phyloP scores from a whole-genome alignment of 129 eudicot genomes.

The Saposhnikovia divaricata region DNA sequence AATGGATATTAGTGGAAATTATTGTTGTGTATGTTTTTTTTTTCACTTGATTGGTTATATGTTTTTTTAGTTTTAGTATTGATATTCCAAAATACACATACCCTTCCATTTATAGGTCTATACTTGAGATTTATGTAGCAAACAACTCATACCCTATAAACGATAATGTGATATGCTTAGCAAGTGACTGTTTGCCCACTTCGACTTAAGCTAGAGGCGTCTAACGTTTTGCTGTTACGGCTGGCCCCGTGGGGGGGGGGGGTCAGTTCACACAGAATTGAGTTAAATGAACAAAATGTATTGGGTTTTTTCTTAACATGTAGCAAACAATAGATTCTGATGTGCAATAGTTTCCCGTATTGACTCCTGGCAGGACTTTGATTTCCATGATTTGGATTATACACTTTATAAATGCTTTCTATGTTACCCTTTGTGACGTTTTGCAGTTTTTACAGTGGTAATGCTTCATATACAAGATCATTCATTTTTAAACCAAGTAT shows the following conservation, averaged over 20 bases:
- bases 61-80: not conserved
- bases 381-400: not conserved
- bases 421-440: not conserved
- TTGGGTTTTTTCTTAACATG: no score
- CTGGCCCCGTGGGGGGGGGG: no score
- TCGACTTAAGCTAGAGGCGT: no score
- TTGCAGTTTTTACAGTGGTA: not conserved
- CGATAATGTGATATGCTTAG: not conserved
- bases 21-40: not conserved
- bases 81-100: not conserved
- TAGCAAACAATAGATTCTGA: no score
- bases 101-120: not conserved
- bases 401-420: not conserved
- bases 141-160: no score
- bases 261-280: no score
- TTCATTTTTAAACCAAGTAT: not conserved
- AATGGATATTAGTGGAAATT: not conserved
- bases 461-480: not conserved
- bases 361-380: not conserved
- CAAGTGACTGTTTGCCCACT: not conserved
- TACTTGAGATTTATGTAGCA: not conserved
- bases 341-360: not conserved
- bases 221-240: no score
- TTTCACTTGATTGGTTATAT: not conserved
- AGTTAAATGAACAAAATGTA: no score